Percentiles rank a stretch among this genome's conserved stretches.
Evolutionary conservation across 768 basidiomycete genomes (phyloP).

Genomic region (Candolleomyces aberdarensis): DNA sequence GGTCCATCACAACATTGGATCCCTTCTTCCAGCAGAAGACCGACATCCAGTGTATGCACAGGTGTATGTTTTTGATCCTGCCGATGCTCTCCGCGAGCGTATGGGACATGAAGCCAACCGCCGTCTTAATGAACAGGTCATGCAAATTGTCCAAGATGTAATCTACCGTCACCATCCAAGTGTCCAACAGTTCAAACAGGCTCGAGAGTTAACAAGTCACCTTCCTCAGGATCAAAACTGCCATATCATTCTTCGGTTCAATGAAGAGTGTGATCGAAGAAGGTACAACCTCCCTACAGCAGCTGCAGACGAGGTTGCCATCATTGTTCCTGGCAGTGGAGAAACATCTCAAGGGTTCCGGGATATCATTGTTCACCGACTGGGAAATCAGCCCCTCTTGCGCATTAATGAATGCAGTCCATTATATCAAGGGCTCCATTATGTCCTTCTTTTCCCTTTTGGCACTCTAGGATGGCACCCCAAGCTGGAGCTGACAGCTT

Average conservation of each 20-base stretch:
- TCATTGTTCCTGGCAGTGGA: slow-evolving; percentile 33
- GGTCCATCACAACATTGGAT: slow-evolving; percentile 4
- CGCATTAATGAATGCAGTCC: slow-evolving; percentile 31
- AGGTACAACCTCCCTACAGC: too few species aligned
- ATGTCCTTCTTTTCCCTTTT: slow-evolving; percentile 41
- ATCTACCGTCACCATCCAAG: slow-evolving; percentile 7
- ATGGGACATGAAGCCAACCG: background rate
- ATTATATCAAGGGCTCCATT: slow-evolving; percentile 35
- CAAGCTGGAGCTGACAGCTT: slow-evolving; percentile 21
- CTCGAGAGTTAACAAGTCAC: too few species aligned
- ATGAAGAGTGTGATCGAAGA: too few species aligned
- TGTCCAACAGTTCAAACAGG: too few species aligned
- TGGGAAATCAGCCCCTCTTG: slow-evolving; percentile 16
- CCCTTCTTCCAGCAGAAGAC: too few species aligned
- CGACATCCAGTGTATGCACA: slow-evolving; percentile 11
- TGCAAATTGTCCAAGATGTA: slow-evolving; percentile 11
- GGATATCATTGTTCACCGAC: slow-evolving; percentile 34
- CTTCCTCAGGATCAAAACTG: too few species aligned
- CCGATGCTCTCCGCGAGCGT: slow-evolving; percentile 1
- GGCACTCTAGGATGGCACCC: slow-evolving; percentile 44
- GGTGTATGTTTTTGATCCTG: slow-evolving; percentile 13
- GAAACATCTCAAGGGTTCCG: slow-evolving; percentile 5
- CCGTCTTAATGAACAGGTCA: background rate
- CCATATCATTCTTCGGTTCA: too few species aligned
- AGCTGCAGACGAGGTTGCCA: too few species aligned